Conservation (phyloP, 2,329 filamentous ascomycete species). For the Exserohilum turcica region DNA sequence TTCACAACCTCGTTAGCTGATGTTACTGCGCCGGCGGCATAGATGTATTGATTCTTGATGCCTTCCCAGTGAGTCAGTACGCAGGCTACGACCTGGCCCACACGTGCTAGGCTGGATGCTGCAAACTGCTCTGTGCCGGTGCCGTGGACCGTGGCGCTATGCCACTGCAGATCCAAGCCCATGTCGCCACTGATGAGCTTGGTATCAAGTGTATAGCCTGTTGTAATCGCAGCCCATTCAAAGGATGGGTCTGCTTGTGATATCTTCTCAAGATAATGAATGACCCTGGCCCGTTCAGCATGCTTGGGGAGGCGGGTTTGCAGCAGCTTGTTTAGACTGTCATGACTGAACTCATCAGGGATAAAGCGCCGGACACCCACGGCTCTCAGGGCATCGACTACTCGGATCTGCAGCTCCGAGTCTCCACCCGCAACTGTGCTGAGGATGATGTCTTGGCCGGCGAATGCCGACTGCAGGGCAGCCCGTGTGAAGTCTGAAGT, state of each 20-base stretch:
- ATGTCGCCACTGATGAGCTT: conserved; percentile 42
- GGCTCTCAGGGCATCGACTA: conserved; percentile 49
- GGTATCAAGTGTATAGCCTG: conserved; percentile 42
- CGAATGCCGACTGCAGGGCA: conserved; percentile 40
- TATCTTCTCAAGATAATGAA: conserved; percentile 36
- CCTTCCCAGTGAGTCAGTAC: conserved; percentile 40
- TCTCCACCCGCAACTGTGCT: conserved; percentile 38
- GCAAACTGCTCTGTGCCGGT: conserved; percentile 44
- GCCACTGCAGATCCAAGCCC: conserved; percentile 49
- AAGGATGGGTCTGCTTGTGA: conserved; percentile 19
- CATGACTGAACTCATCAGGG: conserved; percentile 51
- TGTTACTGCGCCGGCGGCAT: conserved; percentile 40
- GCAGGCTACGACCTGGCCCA: conserved; percentile 34
- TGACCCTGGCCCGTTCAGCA: conserved; percentile 34
- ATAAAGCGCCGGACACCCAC: conserved; percentile 50
- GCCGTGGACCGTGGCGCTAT: conserved; percentile 48
- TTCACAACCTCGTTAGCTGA: conserved; percentile 41
- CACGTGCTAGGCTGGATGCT: conserved; percentile 41
- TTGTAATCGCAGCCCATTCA: conserved; percentile 45
- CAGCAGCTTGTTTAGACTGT: conserved; percentile 38
- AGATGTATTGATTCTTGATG: conserved; percentile 46
- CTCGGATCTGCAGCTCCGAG: conserved; percentile 28
- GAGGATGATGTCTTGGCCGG: conserved; percentile 48
- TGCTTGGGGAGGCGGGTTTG: conserved; percentile 38
- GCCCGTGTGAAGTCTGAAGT: conserved; percentile 38